phyloP scores from a whole-genome alignment of 495 filamentous ascomycete species.

The Neurospora sp. region DNA sequence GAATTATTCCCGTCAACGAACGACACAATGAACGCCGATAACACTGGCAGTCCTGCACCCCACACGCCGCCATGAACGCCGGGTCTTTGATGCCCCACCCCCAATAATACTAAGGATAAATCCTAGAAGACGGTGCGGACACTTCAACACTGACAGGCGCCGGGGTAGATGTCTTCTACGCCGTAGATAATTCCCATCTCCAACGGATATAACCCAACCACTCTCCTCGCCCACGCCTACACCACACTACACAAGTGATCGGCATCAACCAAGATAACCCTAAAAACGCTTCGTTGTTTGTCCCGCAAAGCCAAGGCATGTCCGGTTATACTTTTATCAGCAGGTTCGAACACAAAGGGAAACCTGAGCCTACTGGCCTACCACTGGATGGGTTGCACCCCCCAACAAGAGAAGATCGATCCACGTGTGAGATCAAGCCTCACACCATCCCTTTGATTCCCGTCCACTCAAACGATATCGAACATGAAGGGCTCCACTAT shows the following conservation, averaged over 20 bases:
- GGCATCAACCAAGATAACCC: not conserved
- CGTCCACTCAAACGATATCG: not conserved
- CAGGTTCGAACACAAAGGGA: not conserved
- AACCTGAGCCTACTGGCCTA: not conserved
- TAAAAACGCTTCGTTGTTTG: not conserved
- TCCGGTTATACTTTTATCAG: not conserved
- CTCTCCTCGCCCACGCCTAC: not conserved
- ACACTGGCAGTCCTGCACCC: not conserved
- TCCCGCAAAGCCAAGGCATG: not conserved
- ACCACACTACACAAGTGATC: not conserved
- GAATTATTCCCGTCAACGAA: not conserved
- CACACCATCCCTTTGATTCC: not conserved
- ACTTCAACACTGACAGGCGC: not conserved
- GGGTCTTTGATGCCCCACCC: not conserved
- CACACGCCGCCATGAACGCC: not conserved
- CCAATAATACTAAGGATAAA: not conserved
- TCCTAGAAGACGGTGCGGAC: not conserved
- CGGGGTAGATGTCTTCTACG: not conserved
- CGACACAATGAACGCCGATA: not conserved
- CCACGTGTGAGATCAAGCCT: not conserved
- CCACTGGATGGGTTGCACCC: not conserved
- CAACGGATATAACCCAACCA: not conserved
- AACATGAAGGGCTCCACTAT: not conserved
- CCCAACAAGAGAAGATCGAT: not conserved
- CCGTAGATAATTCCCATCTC: not conserved